Percentiles rank a stretch among this genome's conserved stretches.
phyloP scores from a whole-genome alignment of 2,329 filamentous ascomycete species.

The Aspergillus aculeatinus region DNA sequence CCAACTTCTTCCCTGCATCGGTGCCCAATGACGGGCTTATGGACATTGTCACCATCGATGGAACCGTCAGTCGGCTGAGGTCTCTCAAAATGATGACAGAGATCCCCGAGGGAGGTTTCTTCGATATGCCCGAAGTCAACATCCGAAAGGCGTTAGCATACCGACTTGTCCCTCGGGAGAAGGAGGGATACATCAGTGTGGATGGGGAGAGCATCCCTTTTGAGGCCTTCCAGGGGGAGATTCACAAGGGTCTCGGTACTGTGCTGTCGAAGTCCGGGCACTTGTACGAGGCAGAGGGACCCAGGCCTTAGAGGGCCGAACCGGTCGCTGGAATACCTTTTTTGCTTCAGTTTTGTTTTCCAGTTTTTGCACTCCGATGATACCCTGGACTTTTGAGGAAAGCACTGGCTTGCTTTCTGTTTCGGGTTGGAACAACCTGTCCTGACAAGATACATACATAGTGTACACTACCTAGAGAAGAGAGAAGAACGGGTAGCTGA shows the following conservation, averaged over 20 bases:
- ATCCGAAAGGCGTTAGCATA: slow-evolving; percentile 89
- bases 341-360: slow-evolving; percentile 13
- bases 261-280: slow-evolving; percentile 75
- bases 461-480: not conserved
- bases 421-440: not conserved
- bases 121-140: slow-evolving; percentile 72
- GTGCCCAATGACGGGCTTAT: slow-evolving; percentile 80
- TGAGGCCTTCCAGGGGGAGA: slow-evolving; percentile 85
- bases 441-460: not conserved
- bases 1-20: slow-evolving; percentile 78
- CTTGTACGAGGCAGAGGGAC: slow-evolving; percentile 63
- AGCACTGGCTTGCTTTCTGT: slow-evolving; percentile 19
- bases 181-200: slow-evolving; percentile 84
- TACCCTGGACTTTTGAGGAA: slow-evolving; percentile 28
- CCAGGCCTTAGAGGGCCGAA: slow-evolving; percentile 19
- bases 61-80: slow-evolving; percentile 66
- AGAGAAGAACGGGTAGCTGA: not conserved
- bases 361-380: slow-evolving; percentile 30
- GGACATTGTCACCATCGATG: slow-evolving; percentile 79
- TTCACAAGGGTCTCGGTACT: slow-evolving; percentile 77
- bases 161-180: slow-evolving; percentile 72
- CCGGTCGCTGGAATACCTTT: slow-evolving; percentile 7
- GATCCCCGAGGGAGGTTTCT: slow-evolving; percentile 72
- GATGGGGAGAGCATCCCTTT: slow-evolving; percentile 89
- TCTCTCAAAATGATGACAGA: slow-evolving; percentile 69